Base-by-base conservation (phyloP, 225 moss, liverwort and hornwort species). In the Climacium dendroides region DNA sequence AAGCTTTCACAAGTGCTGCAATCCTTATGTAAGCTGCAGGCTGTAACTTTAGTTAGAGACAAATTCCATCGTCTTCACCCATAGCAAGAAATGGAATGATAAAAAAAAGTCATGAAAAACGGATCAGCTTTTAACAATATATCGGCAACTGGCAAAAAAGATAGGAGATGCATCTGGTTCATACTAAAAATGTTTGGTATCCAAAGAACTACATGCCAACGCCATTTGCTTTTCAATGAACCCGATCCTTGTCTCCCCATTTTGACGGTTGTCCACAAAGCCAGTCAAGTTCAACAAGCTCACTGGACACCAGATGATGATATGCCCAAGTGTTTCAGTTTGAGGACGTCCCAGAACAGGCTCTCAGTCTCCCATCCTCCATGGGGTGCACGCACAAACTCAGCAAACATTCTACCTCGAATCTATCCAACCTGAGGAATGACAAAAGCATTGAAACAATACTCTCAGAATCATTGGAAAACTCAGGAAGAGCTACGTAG, bases 1-100 rank as follows among this genome's bases (percentile, higher is more conserved):
- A 91, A 39, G 93, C 91, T 82, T 83, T 89, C 63, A 82, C 89
- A 19, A 78, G 90, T 62, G 91, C 88, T 79, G 85, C 85, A 82
- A 91, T 88, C 88, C 90, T 83, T 41, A 90, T 43, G 83, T 91
- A 93, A 85, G 87, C 93, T 93, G 90, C 91, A 91, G 63, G 87
- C 85, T 89, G 82, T 63, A 85, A 59, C 55, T 74, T 72, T 23
- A 37, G 59, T 91, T 78, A 91, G 84, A 75, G 60, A 78, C 64
- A 30, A 89, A 45, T 43, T 53, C 70, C 64, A 54, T 57, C 30
- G 50, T 43, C 63, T 78, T 72, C 67, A 74, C 75, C 32, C 25
- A 72, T 52, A 55, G 83, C 67, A 74, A 23, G 35, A 47, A 41
- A 45, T 45, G 58, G 20, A 58, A 85, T 32, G 41, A 24, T n/a